These are phyloP conservation scores for Kwoniella botswanensis DNA, from an alignment of 768 basidiomycete species.

Conservation along the genomic window DNA sequence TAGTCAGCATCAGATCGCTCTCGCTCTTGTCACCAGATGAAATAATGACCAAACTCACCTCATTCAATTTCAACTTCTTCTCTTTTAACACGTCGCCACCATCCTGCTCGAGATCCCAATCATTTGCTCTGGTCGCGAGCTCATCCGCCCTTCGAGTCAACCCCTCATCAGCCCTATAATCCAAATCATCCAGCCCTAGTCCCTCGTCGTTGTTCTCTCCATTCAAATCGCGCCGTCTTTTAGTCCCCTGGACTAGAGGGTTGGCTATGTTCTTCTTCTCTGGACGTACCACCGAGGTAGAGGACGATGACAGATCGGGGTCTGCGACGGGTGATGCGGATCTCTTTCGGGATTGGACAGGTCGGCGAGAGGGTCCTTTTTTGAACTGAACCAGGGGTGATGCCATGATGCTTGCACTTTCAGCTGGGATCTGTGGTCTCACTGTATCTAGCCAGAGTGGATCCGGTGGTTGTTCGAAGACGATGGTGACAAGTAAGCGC, in stretches of 20 bases:
- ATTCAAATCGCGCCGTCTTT: conserved; percentile 66
- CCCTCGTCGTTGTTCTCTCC: conserved; percentile 60
- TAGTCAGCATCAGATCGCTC: neutral
- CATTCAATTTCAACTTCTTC: conserved; percentile 68
- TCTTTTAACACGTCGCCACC: conserved; percentile 79
- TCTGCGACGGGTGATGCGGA: conserved; percentile 67
- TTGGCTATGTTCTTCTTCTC: conserved; percentile 70
- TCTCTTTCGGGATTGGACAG: conserved; percentile 75
- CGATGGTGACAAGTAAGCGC: too few relatives aligned
- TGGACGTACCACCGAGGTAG: conserved; percentile 70
- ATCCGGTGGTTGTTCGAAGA: too few relatives aligned
- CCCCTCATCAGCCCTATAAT: conserved; percentile 63
- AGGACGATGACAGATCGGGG: conserved; percentile 32
- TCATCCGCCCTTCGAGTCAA: conserved; percentile 66
- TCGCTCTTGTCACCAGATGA: neutral
- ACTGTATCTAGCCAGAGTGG: too few relatives aligned
- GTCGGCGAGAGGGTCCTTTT: conserved; percentile 80
- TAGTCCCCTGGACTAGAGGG: conserved; percentile 78
- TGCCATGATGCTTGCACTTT: conserved; percentile 12
- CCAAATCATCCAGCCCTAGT: conserved; percentile 60
- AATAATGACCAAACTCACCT: conserved; percentile 29
- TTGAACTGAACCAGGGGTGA: conserved; percentile 75
- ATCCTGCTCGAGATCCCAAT: conserved; percentile 78
- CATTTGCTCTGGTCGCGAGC: conserved; percentile 70
- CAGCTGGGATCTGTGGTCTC: too few relatives aligned